These are phyloP conservation scores for Pyropia haitanensis DNA, from an alignment of 23 red algal species.

Conservation along the genomic window DNA sequence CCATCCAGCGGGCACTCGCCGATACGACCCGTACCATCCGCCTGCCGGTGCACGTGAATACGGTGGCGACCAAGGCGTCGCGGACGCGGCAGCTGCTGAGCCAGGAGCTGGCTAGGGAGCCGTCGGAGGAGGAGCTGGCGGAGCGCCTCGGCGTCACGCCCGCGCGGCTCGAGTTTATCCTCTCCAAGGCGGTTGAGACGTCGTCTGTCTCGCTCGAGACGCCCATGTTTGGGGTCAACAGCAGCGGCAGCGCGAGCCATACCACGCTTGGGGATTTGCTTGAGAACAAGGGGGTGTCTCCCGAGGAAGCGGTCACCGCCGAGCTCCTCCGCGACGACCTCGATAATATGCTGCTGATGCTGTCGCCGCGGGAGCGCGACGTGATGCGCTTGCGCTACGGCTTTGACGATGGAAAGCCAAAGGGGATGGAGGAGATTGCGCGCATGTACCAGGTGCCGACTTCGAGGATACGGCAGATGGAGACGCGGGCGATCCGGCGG, in stretches of 20 bases:
- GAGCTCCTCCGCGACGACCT: conserved; percentile 52
- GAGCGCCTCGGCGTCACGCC: conserved; percentile 37
- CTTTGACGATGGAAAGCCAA: conserved; percentile 67
- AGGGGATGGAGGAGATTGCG: conserved; percentile 86
- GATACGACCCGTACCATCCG: conserved; percentile 65
- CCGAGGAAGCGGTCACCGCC: conserved; percentile 59
- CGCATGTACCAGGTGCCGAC: conserved; percentile 63
- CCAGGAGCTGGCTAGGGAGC: conserved; percentile 22
- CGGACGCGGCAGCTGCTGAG: conserved; percentile 20
- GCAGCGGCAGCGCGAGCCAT: conserved; percentile 3
- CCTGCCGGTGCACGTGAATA: conserved; percentile 57
- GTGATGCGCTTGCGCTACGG: conserved; percentile 90
- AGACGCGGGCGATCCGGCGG: conserved; percentile 72
- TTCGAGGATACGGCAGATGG: conserved; percentile 89
- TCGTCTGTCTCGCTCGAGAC: conserved; percentile 51
- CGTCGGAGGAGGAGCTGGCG: conserved; percentile 37
- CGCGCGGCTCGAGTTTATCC: conserved; percentile 39
- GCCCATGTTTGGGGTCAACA: conserved; percentile 4
- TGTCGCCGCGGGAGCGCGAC: conserved; percentile 70
- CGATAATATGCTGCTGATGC: conserved; percentile 68
- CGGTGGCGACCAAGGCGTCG: conserved; percentile 50
- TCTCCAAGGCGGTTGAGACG: conserved; percentile 49
- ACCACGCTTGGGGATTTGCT: conserved; percentile 61
- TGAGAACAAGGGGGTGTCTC: conserved; percentile 4
- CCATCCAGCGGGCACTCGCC: conserved; percentile 50